Evolutionary conservation across 352 stramenopile species (phyloP).

Genomic region (Globisporangium cylindrosporum): DNA sequence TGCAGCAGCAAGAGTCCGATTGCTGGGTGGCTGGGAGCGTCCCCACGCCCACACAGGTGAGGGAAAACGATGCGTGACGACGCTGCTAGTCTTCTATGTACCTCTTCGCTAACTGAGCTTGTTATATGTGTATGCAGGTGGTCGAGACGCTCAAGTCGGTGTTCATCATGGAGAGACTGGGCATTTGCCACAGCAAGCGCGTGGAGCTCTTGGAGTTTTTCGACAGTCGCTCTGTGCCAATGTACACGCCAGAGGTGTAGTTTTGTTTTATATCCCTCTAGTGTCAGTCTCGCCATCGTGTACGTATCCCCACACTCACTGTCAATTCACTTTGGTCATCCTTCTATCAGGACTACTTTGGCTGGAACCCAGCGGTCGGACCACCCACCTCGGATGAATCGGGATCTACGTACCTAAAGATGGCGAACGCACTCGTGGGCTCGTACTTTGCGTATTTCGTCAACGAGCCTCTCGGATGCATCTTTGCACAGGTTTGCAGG

Average conservation of each 20-base stretch:
- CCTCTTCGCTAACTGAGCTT: not conserved
- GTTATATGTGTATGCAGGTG: slow-evolving; percentile 3
- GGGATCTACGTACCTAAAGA: slow-evolving; percentile 45
- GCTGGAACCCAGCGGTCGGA: slow-evolving; percentile 68
- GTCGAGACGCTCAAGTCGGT: slow-evolving; percentile 57
- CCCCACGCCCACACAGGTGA: slow-evolving; percentile 47
- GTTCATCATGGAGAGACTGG: slow-evolving; percentile 74
- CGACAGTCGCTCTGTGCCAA: slow-evolving; percentile 29
- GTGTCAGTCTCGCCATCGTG: not conserved
- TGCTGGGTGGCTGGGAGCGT: slow-evolving; percentile 33
- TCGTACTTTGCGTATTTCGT: slow-evolving; percentile 67
- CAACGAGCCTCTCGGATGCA: slow-evolving; percentile 58
- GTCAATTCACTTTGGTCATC: slow-evolving; percentile 8
- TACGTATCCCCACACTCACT: not conserved
- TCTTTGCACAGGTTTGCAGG: slow-evolving; percentile 44
- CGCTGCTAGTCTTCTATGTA: not conserved
- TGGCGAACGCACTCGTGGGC: slow-evolving; percentile 67
- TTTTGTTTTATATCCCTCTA: not conserved
- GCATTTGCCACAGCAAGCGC: slow-evolving; percentile 55
- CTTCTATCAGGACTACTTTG: slow-evolving; percentile 63
- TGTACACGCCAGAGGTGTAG: slow-evolving; percentile 50
- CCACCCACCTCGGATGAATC: slow-evolving; percentile 34
- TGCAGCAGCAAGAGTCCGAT: slow-evolving; percentile 23
- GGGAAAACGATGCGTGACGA: not conserved
- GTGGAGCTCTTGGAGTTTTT: slow-evolving; percentile 72